Conservation (phyloP, 106 monocot genomes). For the Phalaenopsis equestris region DNA sequence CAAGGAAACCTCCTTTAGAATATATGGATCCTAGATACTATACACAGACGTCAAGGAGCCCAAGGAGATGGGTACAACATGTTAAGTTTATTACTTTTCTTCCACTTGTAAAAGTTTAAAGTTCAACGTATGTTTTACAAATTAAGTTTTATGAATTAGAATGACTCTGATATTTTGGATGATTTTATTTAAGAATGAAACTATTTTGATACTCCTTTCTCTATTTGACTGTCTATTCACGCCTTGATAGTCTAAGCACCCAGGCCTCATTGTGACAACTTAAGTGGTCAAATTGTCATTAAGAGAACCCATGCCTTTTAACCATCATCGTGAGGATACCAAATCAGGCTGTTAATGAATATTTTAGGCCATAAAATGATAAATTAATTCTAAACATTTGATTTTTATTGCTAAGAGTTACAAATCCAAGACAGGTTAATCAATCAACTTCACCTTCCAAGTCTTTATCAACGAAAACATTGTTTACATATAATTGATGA, state of each 20-base stretch:
- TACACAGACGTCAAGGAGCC: no score
- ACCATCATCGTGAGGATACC: neutral
- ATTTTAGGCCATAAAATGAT: neutral
- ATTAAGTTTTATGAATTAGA: no score
- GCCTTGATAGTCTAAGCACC: neutral
- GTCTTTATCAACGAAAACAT: neutral
- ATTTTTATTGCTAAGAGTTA: neutral
- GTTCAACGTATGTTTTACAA: no score
- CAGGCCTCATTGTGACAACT: neutral
- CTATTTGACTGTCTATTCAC: no score
- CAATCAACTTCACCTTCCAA: neutral
- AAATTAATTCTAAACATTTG: neutral
- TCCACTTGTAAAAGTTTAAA: no score
- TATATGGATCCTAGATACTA: no score
- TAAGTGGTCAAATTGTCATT: neutral
- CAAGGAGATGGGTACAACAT: no score
- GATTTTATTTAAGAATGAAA: no score
- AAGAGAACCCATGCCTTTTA: neutral
- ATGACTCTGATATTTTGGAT: no score
- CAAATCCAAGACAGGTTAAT: neutral
- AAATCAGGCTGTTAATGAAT: neutral
- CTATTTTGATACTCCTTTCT: no score
- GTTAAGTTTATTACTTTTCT: no score
- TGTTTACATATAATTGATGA: neutral
- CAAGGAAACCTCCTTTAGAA: no score